Conservation (phyloP, 2,329 filamentous ascomycete species). For the Hymenoscyphus albidus region DNA sequence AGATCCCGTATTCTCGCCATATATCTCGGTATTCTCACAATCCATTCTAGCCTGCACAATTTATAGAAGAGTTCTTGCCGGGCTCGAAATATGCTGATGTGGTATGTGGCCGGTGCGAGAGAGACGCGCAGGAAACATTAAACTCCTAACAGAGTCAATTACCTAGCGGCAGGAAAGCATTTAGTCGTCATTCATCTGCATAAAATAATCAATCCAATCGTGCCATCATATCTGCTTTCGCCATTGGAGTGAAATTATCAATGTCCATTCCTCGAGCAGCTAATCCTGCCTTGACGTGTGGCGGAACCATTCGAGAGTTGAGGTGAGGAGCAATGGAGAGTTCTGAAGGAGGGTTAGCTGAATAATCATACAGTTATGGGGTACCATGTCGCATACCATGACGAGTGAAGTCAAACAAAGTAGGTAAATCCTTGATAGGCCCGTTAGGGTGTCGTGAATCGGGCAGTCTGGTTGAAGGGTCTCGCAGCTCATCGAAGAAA, state of each 20-base stretch:
- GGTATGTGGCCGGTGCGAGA: conserved; percentile 27
- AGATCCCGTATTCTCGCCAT: conserved; percentile 31
- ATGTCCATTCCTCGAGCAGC: conserved; percentile 80
- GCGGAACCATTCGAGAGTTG: conserved; percentile 83
- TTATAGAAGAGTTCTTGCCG: conserved; percentile 29
- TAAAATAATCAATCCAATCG: conserved; percentile 70
- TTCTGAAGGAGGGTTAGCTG: conserved; percentile 52
- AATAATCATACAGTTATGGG: conserved; percentile 5
- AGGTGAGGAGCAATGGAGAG: conserved; percentile 89
- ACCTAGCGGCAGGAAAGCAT: conserved; percentile 35
- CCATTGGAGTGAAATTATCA: conserved; percentile 86
- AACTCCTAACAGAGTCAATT: conserved; percentile 28
- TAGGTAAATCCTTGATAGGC: conserved; percentile 74
- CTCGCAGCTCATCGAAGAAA: conserved; percentile 95
- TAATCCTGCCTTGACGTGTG: conserved; percentile 72
- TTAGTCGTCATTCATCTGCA: conserved; percentile 34
- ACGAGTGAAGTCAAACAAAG: conserved; percentile 86
- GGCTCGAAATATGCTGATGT: conserved; percentile 30
- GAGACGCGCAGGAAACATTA: conserved; percentile 30
- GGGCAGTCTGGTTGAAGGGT: conserved; percentile 84
- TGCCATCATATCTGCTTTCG: conserved; percentile 96
- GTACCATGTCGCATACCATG: conserved; percentile 61
- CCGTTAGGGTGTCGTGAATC: conserved; percentile 89
- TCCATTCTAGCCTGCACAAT: conserved; percentile 28
- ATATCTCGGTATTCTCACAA: conserved; percentile 32